Base-by-base conservation (phyloP, 768 basidiomycete genomes). In the Suillus bovinus region DNA sequence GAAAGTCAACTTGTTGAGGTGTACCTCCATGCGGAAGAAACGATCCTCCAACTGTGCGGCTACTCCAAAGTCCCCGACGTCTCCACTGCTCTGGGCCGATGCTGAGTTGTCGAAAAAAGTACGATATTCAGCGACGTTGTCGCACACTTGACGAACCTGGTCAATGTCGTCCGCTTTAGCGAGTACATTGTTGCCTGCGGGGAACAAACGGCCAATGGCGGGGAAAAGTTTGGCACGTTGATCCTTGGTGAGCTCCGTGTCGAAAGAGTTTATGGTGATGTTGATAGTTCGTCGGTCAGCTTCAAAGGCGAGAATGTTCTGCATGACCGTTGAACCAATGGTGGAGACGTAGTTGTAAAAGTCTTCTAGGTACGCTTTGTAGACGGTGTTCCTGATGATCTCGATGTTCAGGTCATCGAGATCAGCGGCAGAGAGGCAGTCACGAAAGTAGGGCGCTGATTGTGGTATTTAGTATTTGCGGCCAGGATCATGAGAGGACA, bases 391-490 rank as follows among this genome's bases (percentile, higher is more conserved):
- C 49, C 97, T 93, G 77, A 99, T 96, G 78, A 99, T 97, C 80
- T 99, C 97, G 71, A 99, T 99, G 81, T 99, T 98, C 62, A 99
- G 87, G 74, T 98, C 97, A 73, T 99, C 97, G 53, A 99, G 86
- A 74, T 99, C 97, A 49, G 91, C 87, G 20, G 97, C 96, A 39
- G 95, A 91, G 29, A 99, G 83, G 73, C 96, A 98, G 69, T 94
- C 91, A 29, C 93, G 89, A 84, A 99, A 99, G 80, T 99, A 99
- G 9, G 94, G 94, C 2, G 97, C 97, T 84, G 59, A 8, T 49
- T 3, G 41, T 29, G 38, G 5, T 10, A 46, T 20, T 39, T 13
- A 64, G 64, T 49, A 49, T 11, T 27, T 22, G 60, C 41, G 59
- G 50, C 39, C 67, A 20, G 9, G 7, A 46, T 7, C 10, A 56